phyloP scores from a whole-genome alignment of 208 protist genomes.

The Trypanosoma lewisi region DNA sequence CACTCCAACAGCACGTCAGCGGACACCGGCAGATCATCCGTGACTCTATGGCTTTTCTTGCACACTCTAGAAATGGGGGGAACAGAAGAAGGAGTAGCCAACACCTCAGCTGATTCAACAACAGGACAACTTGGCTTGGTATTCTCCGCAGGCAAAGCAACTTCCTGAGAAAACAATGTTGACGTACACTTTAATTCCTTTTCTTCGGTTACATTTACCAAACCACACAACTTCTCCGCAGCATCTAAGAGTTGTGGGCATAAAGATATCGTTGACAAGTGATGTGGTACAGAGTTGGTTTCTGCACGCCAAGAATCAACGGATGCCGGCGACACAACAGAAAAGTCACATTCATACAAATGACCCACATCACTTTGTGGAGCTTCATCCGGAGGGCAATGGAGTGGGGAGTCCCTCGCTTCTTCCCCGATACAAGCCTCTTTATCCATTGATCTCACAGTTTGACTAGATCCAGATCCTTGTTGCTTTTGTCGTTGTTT shows the following conservation, averaged over 20 bases:
- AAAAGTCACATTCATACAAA: neutral
- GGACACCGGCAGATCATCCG: neutral
- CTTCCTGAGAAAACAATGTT: neutral
- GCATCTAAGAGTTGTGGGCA: neutral
- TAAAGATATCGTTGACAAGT: neutral
- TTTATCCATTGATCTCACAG: neutral
- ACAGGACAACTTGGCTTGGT: neutral
- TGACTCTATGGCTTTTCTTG: neutral
- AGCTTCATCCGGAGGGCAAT: neutral
- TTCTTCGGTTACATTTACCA: slow-evolving; percentile 4
- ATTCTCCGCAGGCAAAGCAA: neutral
- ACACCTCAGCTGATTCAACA: neutral
- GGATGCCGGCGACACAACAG: slow-evolving; percentile 5
- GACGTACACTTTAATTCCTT: neutral
- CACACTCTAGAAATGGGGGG: neutral
- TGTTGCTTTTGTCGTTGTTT: neutral
- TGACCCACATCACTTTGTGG: neutral
- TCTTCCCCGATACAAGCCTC: neutral
- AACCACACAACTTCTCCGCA: slow-evolving; percentile 14
- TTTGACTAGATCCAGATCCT: neutral
- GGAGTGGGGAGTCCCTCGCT: neutral
- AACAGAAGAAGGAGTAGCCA: neutral
- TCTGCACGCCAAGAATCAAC: neutral
- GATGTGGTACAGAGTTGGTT: neutral
- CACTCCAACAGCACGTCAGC: slow-evolving; percentile 55